phyloP scores from a whole-genome alignment of 257 asterid genomes.

The Ilex asprella region DNA sequence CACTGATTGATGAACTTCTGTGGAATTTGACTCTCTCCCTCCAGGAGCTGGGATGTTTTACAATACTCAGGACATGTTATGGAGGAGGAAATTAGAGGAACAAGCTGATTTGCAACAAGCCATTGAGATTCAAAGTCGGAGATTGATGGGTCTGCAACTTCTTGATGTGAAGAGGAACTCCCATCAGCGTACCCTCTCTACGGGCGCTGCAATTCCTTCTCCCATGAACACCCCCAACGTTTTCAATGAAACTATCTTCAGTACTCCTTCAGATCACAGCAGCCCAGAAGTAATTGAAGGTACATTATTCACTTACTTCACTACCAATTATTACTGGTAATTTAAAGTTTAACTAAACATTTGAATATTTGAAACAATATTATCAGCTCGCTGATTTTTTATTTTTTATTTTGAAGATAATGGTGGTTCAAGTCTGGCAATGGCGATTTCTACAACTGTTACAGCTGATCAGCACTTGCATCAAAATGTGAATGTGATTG shows the following conservation, averaged over 20 bases:
- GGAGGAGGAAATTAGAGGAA: slow-evolving; percentile 67
- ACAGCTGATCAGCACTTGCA: slow-evolving; percentile 9
- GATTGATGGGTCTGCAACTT: slow-evolving; percentile 54
- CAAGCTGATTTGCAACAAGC: slow-evolving; percentile 62
- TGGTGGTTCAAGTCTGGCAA: slow-evolving; percentile 20
- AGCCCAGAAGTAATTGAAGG: slow-evolving; percentile 43
- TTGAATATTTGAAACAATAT: no score
- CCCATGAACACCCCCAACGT: slow-evolving; percentile 38
- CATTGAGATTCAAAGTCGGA: slow-evolving; percentile 55
- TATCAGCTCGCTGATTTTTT: no score
- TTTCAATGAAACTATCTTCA: slow-evolving; percentile 21
- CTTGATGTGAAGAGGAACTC: slow-evolving; percentile 53
- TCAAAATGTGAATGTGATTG: slow-evolving; percentile 6
- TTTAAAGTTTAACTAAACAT: no score
- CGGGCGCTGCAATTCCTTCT: slow-evolving; percentile 39
- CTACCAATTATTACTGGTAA: no score
- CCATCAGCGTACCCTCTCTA: slow-evolving; percentile 53
- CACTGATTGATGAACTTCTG: no score
- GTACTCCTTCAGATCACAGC: slow-evolving; percentile 18
- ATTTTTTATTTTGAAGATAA: slow-evolving; percentile 24
- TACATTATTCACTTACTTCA: neutral
- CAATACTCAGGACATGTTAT: slow-evolving; percentile 45
- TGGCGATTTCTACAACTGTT: slow-evolving; percentile 12
- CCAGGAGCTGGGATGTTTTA: slow-evolving; percentile 47
- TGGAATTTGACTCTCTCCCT: no score